Evolutionary conservation across 1,284 basidiomycete genomes (phyloP), one percentile per base, ranked within the genome.

Genomic region (Rhodotorula sp.): DNA sequence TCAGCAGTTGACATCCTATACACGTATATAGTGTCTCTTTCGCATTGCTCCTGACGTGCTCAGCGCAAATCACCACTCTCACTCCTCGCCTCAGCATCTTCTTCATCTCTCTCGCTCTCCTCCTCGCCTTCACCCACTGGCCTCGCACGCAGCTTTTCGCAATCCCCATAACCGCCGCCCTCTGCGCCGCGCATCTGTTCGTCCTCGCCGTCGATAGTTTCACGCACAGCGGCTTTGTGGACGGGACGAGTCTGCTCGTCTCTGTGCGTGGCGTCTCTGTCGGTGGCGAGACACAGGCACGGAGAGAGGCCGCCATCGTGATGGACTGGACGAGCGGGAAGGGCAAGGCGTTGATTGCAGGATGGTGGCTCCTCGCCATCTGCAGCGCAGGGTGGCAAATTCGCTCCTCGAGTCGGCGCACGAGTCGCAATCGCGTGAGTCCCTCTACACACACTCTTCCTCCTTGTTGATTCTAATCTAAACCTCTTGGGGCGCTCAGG

Each of bases 181-280:
- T 71, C 3, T 21, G 59, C 0, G 72, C 47, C 6, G 56, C 72
- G 2, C 64, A 57, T 56, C 62, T 71, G 47, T 26, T 72, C 62
- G 48, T 68, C 57, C 52, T 70, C 65, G 68, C 57, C 1, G 54
- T 91, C 68, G 93, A 95, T 81, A 88, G 90, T 69, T 77, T 84
- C 26, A 81, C 91, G 61, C 50, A 49, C 12, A 7, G 62, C 7
- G 69, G 69, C 6, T 74, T 72, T 47, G 70, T 77, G 60, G 75
- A 74, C 57, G 70, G 69, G 26, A n/a, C 68, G 28, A 91, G 91
- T 19, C 88, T 89, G 31, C 82, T 90, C 79, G 86, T 91, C 68
- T 87, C 91, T 38, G 87, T 87, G 2, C 80, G 83, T 38, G 86
- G 87, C 47, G 86, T 90, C 54, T 50, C 19, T 18, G 10, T 18